Conservation (phyloP, 441 rosid genomes). For the Pelargonium exstipulatum region DNA sequence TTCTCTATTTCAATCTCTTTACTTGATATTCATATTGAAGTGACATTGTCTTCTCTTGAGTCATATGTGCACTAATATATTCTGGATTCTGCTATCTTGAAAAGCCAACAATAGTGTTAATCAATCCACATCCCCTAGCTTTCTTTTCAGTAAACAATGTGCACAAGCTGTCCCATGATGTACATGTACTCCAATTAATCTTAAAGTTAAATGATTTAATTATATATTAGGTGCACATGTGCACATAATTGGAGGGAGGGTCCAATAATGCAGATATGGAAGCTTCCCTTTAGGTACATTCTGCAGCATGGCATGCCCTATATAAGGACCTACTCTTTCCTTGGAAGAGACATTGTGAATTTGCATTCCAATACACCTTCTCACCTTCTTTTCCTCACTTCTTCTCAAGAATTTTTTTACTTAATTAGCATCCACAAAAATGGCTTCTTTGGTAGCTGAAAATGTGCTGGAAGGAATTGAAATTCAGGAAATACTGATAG, state of each 20-base stretch:
- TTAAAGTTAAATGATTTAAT: not conserved
- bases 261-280: not conserved
- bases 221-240: conserved; percentile 3
- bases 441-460: conserved; percentile 7
- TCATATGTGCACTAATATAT: conserved; percentile 1
- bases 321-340: conserved; percentile 6
- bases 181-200: no score
- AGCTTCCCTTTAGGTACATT: not conserved
- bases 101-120: no score
- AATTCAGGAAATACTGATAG: not conserved
- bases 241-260: not conserved
- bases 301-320: not conserved
- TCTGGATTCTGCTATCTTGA: not conserved
- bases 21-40: not conserved
- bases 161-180: not conserved
- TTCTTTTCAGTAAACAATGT: not conserved
- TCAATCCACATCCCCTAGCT: no score
- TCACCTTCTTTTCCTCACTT: not conserved
- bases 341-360: not conserved
- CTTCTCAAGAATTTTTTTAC: not conserved
- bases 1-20: not conserved
- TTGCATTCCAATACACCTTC: not conserved
- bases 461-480: not conserved
- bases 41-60: not conserved
- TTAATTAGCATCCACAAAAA: not conserved